Evolutionary conservation across 2,329 filamentous ascomycete species (phyloP).

Genomic region (Hypomyces perniciosus): DNA sequence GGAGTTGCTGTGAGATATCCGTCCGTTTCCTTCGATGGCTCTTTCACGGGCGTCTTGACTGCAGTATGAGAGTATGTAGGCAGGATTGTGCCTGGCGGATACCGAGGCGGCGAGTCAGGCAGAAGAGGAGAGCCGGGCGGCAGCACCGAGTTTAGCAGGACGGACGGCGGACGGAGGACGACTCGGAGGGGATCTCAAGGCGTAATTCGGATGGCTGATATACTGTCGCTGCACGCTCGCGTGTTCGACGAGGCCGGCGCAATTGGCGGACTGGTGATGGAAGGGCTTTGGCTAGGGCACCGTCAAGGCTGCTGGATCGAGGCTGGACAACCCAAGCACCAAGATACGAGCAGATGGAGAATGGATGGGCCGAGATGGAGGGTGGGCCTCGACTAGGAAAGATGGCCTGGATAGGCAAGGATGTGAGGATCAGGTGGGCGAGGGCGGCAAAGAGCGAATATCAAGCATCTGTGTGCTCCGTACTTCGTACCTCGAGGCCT

Average conservation of each 20-base stretch:
- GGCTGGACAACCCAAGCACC: neutral
- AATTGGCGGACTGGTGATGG: neutral
- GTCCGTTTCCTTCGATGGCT: too few relatives aligned
- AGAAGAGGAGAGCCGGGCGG: neutral
- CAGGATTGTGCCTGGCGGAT: neutral
- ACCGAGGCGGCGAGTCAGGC: neutral
- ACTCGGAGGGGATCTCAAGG: neutral
- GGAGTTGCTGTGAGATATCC: too few relatives aligned
- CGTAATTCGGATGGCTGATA: neutral
- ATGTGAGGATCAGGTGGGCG: conserved; percentile 1
- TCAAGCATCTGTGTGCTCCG: neutral
- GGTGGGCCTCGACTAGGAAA: conserved; percentile 7
- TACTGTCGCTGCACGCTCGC: conserved; percentile 3
- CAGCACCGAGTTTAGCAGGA: neutral
- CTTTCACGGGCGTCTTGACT: too few relatives aligned
- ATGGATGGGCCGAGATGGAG: conserved; percentile 13
- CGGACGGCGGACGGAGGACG: neutral
- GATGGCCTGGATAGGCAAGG: neutral
- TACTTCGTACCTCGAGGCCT: neutral
- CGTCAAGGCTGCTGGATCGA: conserved; percentile 9
- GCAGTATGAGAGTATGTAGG: too few relatives aligned
- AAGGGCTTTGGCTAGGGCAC: conserved; percentile 5
- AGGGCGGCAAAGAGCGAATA: neutral
- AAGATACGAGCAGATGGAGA: conserved; percentile 2
- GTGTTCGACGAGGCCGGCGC: neutral